Conservation (phyloP, 768 basidiomycete genomes). For the Tylopilus plumbeoviolaceoides region DNA sequence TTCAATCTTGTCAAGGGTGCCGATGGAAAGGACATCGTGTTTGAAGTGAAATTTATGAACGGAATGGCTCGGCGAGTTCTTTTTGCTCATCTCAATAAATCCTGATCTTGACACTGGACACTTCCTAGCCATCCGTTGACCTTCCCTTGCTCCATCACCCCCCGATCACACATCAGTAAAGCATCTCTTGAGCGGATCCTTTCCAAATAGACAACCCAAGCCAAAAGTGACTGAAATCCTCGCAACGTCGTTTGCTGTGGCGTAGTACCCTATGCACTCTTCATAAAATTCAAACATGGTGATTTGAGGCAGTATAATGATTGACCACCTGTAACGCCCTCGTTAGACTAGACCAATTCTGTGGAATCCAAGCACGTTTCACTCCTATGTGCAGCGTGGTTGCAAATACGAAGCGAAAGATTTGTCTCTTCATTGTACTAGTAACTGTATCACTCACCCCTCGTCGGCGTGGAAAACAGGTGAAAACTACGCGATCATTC, state of each 20-base stretch:
- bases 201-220: neutral
- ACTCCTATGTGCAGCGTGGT: constrained; percentile 8
- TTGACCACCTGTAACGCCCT: no score
- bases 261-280: no score
- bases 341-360: no score
- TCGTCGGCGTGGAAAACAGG: constrained; percentile 15
- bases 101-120: neutral
- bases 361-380: constrained; percentile 5
- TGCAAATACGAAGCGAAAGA: constrained; percentile 27
- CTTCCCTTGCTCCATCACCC: constrained; percentile 17
- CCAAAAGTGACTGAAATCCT: neutral
- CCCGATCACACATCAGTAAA: constrained; percentile 7
- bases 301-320: neutral
- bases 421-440: neutral
- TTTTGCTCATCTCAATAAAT: neutral
- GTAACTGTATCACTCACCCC: neutral
- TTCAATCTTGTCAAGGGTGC: constrained; percentile 12
- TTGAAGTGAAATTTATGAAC: constrained; percentile 1
- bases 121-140: constrained; percentile 4
- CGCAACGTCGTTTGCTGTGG: neutral
- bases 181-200: constrained; percentile 4
- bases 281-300: neutral
- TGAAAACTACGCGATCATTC: neutral
- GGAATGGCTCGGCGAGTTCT: constrained; percentile 9
- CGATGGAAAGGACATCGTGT: constrained; percentile 2